Percentiles rank a stretch among this genome's conserved stretches.
Conservation (phyloP, 164 flowering plant species). For the Litsea cubeba region DNA sequence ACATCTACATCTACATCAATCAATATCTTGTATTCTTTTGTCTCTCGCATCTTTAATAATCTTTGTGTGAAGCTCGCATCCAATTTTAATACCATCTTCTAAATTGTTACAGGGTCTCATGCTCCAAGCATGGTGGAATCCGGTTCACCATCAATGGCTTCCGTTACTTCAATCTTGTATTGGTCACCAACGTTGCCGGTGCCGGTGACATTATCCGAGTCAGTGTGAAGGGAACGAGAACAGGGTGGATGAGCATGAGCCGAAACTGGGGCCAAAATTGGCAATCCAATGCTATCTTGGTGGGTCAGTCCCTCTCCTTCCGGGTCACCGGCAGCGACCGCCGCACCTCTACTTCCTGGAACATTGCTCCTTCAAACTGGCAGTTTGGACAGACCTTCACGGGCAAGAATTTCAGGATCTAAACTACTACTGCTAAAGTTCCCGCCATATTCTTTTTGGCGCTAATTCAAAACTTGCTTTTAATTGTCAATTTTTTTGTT, state of each 20-base stretch:
- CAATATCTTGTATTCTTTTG: no score
- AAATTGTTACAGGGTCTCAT: constrained; percentile 48
- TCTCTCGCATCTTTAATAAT: no score
- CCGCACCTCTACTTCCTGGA: constrained; percentile 66
- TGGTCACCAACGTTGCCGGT: constrained; percentile 77
- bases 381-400: constrained; percentile 72
- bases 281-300: constrained; percentile 55
- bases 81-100: no score
- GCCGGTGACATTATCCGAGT: constrained; percentile 61
- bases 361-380: constrained; percentile 65
- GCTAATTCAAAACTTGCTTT: constrained; percentile 1
- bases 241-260: constrained; percentile 72
- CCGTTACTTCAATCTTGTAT: constrained; percentile 66
- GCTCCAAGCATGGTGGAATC: constrained; percentile 66
- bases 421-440: neutral
- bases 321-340: constrained; percentile 71
- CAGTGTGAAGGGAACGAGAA: constrained; percentile 55
- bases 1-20: no score
- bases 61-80: neutral
- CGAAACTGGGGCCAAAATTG: constrained; percentile 88
- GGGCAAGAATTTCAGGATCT: constrained; percentile 75
- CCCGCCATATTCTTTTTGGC: constrained; percentile 16
- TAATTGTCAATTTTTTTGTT: neutral
- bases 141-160: constrained; percentile 71
- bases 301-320: constrained; percentile 70